Base-by-base conservation (phyloP, 768 basidiomycete genomes). In the Asterophora parasitica region DNA sequence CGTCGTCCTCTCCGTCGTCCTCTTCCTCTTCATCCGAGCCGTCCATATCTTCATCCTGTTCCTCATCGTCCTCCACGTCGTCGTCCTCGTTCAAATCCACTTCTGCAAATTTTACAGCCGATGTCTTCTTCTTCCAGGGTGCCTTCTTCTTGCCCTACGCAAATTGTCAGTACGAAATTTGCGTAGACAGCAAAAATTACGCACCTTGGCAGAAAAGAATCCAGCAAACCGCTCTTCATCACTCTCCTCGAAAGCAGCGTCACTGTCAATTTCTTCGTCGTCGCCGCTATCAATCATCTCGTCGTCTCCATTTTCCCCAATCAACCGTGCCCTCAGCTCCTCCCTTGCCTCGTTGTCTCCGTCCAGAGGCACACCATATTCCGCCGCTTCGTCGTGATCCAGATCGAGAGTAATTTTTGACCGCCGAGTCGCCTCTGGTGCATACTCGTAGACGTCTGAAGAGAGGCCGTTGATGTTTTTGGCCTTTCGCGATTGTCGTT, bases 241-340 rank as follows among this genome's bases (percentile, higher is more conserved):
- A 46, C 78, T 82, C 61, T 88, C 85, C 51, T 89, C 87, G 50
- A 90, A 88, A 1, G 88, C 91, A 52, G 74, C 83, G 57, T 93
- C 92, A 52, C 83, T 86, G 50, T 90, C 87, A 37, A 92, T 78
- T 51, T 92, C 89, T 59, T 92, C 89, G 58, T 93, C 91, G 53
- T 93, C 87, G 1, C 68, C 81, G 51, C 77, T 80, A 28, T 73
- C 81, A 54, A 89, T 74, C 52, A 58, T 64, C 48, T 79, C 73
- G 37, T 72, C 70, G 27, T 81, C 81, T 10, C 65, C 73, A 30
- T 73, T 63, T 51, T 79, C 77, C 5, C 74, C 78, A 42, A 81
- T 68, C 39, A 87, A 58, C 53, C 77, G 69, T 13, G 81, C 70
- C 26, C 58, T 58, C 34, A 72, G 44, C 44, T 66, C 67, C 44